phyloP scores from a whole-genome alignment of 495 filamentous ascomycete genomes.

The Aspergillus bertholletiae region DNA sequence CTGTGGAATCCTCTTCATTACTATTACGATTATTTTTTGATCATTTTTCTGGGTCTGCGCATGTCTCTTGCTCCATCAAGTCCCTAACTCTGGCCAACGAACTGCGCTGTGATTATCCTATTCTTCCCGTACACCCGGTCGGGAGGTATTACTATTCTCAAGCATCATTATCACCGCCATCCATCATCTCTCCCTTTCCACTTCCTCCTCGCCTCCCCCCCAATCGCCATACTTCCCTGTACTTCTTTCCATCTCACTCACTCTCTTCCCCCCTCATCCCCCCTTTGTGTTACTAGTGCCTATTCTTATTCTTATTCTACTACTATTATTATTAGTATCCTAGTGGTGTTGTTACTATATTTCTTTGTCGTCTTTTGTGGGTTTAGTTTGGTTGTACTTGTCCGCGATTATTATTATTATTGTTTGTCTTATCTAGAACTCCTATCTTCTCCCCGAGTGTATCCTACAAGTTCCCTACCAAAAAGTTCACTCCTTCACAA shows the following conservation, averaged over 20 bases:
- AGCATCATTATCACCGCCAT: slow-evolving; percentile 8
- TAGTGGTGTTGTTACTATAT: slow-evolving; percentile 1
- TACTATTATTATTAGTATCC: slow-evolving; percentile 8
- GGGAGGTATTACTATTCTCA: slow-evolving; percentile 3
- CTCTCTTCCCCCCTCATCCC: slow-evolving; percentile 9
- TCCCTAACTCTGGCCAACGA: slow-evolving; percentile 14
- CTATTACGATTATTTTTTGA: slow-evolving; percentile 20
- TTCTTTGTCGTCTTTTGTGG: not conserved
- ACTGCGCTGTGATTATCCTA: slow-evolving; percentile 27
- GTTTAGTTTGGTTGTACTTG: slow-evolving; percentile 1
- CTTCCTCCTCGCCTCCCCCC: slow-evolving; percentile 8
- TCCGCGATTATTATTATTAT: slow-evolving; percentile 12
- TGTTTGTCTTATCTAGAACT: slow-evolving; percentile 5
- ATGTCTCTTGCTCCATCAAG: not conserved
- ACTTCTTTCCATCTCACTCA: slow-evolving; percentile 8
- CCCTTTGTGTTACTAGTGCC: slow-evolving; percentile 9
- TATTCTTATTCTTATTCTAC: slow-evolving; percentile 10
- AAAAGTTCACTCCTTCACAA: slow-evolving; percentile 15
- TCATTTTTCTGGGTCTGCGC: slow-evolving; percentile 12
- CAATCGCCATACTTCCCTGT: slow-evolving; percentile 9
- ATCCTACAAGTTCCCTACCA: slow-evolving; percentile 3
- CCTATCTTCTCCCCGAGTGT: not conserved
- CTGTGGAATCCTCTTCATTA: slow-evolving; percentile 18
- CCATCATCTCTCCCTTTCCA: slow-evolving; percentile 14
- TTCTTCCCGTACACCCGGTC: slow-evolving; percentile 6